Evolutionary conservation across 371 early-diverging fungal species (phyloP).

Genomic region (Mortierella sp.): DNA sequence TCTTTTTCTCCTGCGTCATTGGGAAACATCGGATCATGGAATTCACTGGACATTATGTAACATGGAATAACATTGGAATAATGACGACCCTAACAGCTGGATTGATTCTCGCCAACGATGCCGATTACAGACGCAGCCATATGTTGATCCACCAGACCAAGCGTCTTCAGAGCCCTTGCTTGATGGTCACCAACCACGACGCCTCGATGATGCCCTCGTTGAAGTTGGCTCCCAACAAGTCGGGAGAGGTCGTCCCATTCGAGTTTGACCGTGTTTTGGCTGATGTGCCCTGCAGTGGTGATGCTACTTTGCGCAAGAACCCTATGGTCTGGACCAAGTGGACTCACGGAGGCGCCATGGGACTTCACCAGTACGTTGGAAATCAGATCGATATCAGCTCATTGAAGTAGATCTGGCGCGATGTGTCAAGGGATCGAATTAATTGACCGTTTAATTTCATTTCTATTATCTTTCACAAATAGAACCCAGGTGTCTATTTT

Average conservation of each 20-base stretch:
- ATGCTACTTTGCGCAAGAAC: slow-evolving; percentile 99
- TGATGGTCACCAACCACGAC: slow-evolving; percentile 98
- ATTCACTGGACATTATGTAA: not conserved
- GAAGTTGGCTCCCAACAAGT: slow-evolving; percentile 46
- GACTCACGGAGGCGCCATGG: slow-evolving; percentile 80
- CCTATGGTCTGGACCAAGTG: slow-evolving; percentile 91
- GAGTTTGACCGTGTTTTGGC: slow-evolving; percentile 97
- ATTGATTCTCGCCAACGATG: slow-evolving; percentile 98
- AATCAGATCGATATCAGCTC: not conserved
- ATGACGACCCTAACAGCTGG: slow-evolving; percentile 66
- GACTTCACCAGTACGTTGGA: slow-evolving; percentile 80
- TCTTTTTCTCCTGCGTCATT: not conserved
- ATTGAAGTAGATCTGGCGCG: too few species aligned
- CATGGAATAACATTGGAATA: not conserved
- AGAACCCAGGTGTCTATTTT: slow-evolving; percentile 92
- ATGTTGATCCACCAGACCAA: slow-evolving; percentile 97
- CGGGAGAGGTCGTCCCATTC: slow-evolving; percentile 56
- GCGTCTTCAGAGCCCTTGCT: slow-evolving; percentile 90
- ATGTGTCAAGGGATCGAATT: too few species aligned
- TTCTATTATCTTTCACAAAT: not conserved
- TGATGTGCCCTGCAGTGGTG: slow-evolving; percentile 99
- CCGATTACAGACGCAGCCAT: slow-evolving; percentile 90
- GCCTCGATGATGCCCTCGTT: slow-evolving; percentile 91
- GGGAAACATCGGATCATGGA: slow-evolving; percentile 6
- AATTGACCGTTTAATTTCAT: not conserved